Base-by-base conservation (phyloP, 345 rosid species). In the Bretschneidera sinensis region DNA sequence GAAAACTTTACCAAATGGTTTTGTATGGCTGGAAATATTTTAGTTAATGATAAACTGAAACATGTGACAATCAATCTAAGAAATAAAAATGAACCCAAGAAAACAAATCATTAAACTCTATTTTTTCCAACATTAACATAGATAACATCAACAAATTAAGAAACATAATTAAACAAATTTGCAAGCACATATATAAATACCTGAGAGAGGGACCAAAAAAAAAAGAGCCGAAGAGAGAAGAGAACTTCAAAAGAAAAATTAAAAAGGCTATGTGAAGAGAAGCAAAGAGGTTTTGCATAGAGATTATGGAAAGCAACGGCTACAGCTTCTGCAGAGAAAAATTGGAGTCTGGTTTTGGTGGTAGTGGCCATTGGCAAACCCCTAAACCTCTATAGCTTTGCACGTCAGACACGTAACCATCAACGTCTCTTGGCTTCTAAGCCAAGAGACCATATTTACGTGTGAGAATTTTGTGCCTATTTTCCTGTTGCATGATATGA, bases 371-470 rank as follows among this genome's bases (percentile, higher is more conserved):
- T n/a, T n/a, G 66, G 24, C 24, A 28, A 19, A 49, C 35, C 43
- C 62, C 19, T 6, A 49, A 59, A 63, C 24, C 9, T 47, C 48
- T 24, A 14, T 60, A 67, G 60, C 91, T 72, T 85, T 81, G 82
- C 87, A 79, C 77, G 88, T 59, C 64, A 74, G 85, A 72, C 81
- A 86, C 65, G 94, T 68, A 75, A 84, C 63, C 67, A 82, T 77
- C 85, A 79, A 63, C 28, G 23, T 78, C 57, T 51, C 91, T 91
- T 91, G 65, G 79, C 91, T 84, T 88, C 18, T 17, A 86, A 91
- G 91, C 79, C 78, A 91, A 82, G 83, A n/a, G 63, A 86, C 51
- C 15, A 59, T 45, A 20, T 53, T n/a, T n/a, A n/a, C n/a, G n/a
- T n/a, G n/a, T n/a, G n/a, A n/a, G n/a, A n/a, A n/a, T n/a, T n/a